Conservation (phyloP, 371 early-diverging fungal genomes). For the Circinella umbellata region DNA sequence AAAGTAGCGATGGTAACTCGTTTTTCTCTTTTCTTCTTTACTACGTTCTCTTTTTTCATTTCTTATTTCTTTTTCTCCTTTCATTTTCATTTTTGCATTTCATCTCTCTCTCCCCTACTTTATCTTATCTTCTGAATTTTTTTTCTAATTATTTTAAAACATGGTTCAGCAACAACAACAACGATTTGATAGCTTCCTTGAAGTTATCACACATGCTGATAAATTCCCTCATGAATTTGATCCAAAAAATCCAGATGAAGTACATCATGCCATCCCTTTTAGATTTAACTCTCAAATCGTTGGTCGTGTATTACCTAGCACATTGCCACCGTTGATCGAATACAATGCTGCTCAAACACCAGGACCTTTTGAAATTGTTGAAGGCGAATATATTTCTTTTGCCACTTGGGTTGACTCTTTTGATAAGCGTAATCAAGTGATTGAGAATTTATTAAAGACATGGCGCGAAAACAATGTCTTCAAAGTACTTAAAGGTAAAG, state of each 20-base stretch:
- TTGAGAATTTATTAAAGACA: slow-evolving; percentile 41
- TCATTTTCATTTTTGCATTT: too few species aligned
- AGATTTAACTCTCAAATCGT: slow-evolving; percentile 30
- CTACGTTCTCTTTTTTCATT: slow-evolving; percentile 7
- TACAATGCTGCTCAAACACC: slow-evolving; percentile 29
- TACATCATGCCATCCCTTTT: slow-evolving; percentile 36
- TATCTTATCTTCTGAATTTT: not conserved
- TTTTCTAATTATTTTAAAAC: not conserved
- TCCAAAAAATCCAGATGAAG: slow-evolving; percentile 22
- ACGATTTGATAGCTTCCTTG: slow-evolving; percentile 21
- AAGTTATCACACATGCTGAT: slow-evolving; percentile 49
- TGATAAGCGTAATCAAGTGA: slow-evolving; percentile 39
- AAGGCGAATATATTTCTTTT: slow-evolving; percentile 31
- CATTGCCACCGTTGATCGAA: slow-evolving; percentile 29
- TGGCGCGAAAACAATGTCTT: slow-evolving; percentile 48
- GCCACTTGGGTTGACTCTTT: slow-evolving; percentile 29
- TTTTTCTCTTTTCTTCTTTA: too few species aligned
- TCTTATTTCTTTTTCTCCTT: not conserved
- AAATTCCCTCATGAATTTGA: slow-evolving; percentile 42
- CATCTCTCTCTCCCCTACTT: too few species aligned
- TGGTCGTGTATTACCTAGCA: slow-evolving; percentile 43
- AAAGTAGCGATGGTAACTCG: not conserved
- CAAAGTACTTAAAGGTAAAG: slow-evolving; percentile 29
- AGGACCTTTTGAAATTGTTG: slow-evolving; percentile 38
- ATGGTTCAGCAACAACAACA: slow-evolving; percentile 1